Evolutionary conservation across 306 rosid species (phyloP).

Genomic region (Abrus pulchellus): DNA sequence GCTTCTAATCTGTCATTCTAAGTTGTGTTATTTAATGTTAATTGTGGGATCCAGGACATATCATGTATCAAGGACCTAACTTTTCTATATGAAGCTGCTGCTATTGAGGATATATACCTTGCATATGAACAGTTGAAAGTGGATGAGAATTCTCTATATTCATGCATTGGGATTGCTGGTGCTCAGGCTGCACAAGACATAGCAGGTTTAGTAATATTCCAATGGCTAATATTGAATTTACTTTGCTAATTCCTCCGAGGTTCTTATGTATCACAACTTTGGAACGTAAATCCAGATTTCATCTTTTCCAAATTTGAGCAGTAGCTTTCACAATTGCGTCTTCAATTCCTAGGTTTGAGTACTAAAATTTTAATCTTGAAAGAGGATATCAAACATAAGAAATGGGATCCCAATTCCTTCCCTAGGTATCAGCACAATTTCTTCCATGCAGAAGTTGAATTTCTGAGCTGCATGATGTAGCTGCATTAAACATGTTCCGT

Average conservation of each 20-base stretch:
- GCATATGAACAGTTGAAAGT: slow-evolving; percentile 94
- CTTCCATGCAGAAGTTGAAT: slow-evolving; percentile 17
- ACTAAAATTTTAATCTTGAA: slow-evolving; percentile 3
- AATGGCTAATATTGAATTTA: slow-evolving; percentile 35
- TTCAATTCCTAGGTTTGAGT: slow-evolving; percentile 39
- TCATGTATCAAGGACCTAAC: slow-evolving; percentile 95
- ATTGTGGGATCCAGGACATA: slow-evolving; percentile 77
- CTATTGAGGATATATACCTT: slow-evolving; percentile 78
- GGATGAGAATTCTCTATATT: slow-evolving; percentile 79
- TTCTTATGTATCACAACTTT: neutral
- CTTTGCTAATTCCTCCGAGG: slow-evolving; percentile 29
- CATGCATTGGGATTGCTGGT: slow-evolving; percentile 95
- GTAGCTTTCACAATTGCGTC: slow-evolving; percentile 7
- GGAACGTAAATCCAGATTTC: slow-evolving; percentile 26
- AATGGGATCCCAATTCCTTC: neutral
- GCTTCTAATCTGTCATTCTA: slow-evolving; percentile 3
- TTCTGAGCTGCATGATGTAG: slow-evolving; percentile 12
- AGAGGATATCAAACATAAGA: slow-evolving; percentile 15
- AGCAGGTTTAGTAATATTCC: slow-evolving; percentile 55
- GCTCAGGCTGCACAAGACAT: slow-evolving; percentile 78
- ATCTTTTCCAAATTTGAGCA: slow-evolving; percentile 35
- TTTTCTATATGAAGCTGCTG: slow-evolving; percentile 78
- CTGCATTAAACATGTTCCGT: slow-evolving; percentile 3
- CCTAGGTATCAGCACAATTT: neutral
- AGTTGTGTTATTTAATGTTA: slow-evolving; percentile 30